These are phyloP conservation scores for Selaginella tamariscina DNA, from an alignment of 75 land plant species.

Conservation along the genomic window DNA sequence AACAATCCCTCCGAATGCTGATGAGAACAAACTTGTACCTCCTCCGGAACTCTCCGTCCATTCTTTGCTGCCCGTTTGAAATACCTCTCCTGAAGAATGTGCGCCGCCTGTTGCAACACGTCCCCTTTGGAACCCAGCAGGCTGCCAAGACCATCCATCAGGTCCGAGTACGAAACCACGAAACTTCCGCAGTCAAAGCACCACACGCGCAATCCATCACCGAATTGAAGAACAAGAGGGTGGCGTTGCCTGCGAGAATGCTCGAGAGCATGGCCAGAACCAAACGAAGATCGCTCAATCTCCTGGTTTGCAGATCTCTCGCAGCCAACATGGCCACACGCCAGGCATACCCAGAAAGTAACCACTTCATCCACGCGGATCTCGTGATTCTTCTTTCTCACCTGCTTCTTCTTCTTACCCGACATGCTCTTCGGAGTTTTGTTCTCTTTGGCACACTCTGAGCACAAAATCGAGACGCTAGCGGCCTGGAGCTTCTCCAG, in stretches of 20 bases:
- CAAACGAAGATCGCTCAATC: slow-evolving; percentile 15
- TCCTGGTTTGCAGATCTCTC: slow-evolving; percentile 18
- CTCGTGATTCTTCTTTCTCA: background rate
- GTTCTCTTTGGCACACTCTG: slow-evolving; percentile 17
- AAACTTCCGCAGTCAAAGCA: slow-evolving; percentile 52
- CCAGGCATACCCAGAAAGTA: slow-evolving; percentile 72
- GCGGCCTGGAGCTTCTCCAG: slow-evolving; percentile 29
- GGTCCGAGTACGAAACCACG: background rate
- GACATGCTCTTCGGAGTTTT: slow-evolving; percentile 35
- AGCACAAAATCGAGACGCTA: slow-evolving; percentile 31
- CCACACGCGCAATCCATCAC: slow-evolving; percentile 42
- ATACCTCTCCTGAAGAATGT: slow-evolving; percentile 27
- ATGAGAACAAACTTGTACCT: background rate
- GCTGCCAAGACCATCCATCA: background rate
- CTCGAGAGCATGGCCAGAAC: slow-evolving; percentile 42
- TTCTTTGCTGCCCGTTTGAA: too few species aligned
- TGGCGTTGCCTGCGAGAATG: slow-evolving; percentile 42
- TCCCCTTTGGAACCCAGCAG: background rate
- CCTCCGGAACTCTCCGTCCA: too few species aligned
- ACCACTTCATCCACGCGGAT: slow-evolving; percentile 15
- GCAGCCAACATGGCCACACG: slow-evolving; percentile 61
- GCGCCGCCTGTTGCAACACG: slow-evolving; percentile 22
- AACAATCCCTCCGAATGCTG: slow-evolving; percentile 23
- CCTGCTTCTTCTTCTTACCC: slow-evolving; percentile 42
- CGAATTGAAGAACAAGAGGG: slow-evolving; percentile 35